Conservation (phyloP, 2,329 filamentous ascomycete species). For the Aspergillus pseudotamarii region DNA sequence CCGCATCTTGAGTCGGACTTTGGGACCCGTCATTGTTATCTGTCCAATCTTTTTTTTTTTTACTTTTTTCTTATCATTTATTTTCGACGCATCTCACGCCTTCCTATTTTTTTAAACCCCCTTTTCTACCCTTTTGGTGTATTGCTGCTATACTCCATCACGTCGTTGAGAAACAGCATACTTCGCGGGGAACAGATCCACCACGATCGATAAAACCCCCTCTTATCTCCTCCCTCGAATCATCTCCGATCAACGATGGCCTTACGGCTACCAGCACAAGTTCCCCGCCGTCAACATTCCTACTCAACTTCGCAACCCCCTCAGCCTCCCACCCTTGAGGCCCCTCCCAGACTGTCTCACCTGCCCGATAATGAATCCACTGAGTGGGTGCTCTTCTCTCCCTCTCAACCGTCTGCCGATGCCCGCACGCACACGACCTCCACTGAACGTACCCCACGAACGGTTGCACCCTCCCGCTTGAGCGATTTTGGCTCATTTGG, state of each 20-base stretch:
- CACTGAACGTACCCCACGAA: constrained; percentile 66
- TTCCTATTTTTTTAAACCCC: background rate
- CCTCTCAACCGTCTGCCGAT: constrained; percentile 66
- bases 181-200: constrained; percentile 28
- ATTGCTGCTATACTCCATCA: background rate
- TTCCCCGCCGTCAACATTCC: constrained; percentile 37
- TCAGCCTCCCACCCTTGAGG: constrained; percentile 30
- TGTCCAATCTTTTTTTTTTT: background rate
- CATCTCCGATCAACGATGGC: constrained; percentile 32
- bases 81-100: background rate
- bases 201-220: constrained; percentile 20
- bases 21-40: constrained; percentile 1
- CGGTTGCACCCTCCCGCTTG: constrained; percentile 69
- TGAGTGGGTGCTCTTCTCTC: constrained; percentile 96
- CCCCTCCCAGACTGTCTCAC: constrained; percentile 32
- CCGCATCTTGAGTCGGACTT: background rate
- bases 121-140: background rate
- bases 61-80: background rate
- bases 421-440: constrained; percentile 69
- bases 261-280: constrained; percentile 42
- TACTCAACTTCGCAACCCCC: constrained; percentile 33
- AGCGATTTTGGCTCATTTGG: constrained; percentile 82
- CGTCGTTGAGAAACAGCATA: background rate
- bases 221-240: constrained; percentile 15
- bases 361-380: constrained; percentile 70